These are phyloP conservation scores for Atkinsonella hypoxylon DNA, from an alignment of 2,329 filamentous ascomycete genomes.

Conservation along the genomic window DNA sequence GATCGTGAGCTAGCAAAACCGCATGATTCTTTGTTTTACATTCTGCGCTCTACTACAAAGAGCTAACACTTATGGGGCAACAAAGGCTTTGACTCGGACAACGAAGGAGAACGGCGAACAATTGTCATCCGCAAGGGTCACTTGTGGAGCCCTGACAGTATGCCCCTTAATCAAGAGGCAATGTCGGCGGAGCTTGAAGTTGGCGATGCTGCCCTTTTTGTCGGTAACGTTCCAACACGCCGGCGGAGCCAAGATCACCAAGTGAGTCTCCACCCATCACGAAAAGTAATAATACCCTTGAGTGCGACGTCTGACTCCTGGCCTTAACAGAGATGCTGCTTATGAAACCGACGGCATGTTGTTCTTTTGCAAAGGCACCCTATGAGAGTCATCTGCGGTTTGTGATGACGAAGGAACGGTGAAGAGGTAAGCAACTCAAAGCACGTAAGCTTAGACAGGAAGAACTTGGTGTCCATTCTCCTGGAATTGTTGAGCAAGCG, in stretches of 20 bases:
- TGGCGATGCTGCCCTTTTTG: constrained; percentile 27
- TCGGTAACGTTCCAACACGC: constrained; percentile 29
- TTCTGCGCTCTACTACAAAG: too few species aligned
- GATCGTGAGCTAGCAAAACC: constrained; percentile 12
- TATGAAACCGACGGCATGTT: constrained; percentile 21
- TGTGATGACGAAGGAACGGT: constrained; percentile 24
- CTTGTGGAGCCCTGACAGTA: constrained; percentile 25
- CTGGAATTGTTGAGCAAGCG: constrained; percentile 13
- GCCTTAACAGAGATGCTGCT: constrained; percentile 13
- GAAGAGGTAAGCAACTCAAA: not conserved
- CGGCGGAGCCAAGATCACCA: constrained; percentile 25
- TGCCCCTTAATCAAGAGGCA: constrained; percentile 24
- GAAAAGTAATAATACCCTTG: too few species aligned
- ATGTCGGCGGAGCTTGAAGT: constrained; percentile 26
- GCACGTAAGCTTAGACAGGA: constrained; percentile 8
- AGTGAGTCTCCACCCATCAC: constrained; percentile 8
- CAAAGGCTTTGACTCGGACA: constrained; percentile 24
- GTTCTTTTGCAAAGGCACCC: constrained; percentile 21
- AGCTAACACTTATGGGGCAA: too few species aligned
- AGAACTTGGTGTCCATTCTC: constrained; percentile 13
- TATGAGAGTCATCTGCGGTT: constrained; percentile 24
- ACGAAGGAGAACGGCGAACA: constrained; percentile 28
- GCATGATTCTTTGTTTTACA: too few species aligned
- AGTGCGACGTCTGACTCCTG: not conserved
- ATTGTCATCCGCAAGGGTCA: constrained; percentile 28